Percentiles rank a stretch among this genome's conserved stretches.
phyloP scores from a whole-genome alignment of 495 filamentous ascomycete species.

The Parathielavia appendiculata region DNA sequence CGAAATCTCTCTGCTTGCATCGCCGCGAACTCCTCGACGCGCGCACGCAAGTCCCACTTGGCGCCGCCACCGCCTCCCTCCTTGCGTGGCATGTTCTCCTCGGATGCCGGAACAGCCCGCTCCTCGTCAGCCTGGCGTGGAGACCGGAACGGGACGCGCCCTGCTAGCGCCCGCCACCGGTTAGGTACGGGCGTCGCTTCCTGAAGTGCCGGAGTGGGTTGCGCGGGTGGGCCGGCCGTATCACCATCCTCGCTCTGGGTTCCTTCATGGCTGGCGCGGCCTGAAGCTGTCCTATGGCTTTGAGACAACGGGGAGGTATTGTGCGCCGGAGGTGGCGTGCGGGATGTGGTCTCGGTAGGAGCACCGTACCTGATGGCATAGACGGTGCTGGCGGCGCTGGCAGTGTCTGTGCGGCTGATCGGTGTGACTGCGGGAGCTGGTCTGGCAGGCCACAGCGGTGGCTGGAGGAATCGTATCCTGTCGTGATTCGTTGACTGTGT shows the following conservation, averaged over 20 bases:
- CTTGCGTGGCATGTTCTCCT: background rate
- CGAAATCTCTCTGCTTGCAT: constrained; percentile 43
- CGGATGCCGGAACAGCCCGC: background rate
- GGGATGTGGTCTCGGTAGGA: constrained; percentile 58
- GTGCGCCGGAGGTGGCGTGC: constrained; percentile 32
- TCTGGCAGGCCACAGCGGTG: constrained; percentile 53
- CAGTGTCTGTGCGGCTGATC: constrained; percentile 70
- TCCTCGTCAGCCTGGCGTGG: constrained; percentile 23
- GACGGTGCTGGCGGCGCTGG: constrained; percentile 66
- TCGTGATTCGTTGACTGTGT: constrained; percentile 28
- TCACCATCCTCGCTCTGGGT: constrained; percentile 16
- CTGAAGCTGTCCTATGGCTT: constrained; percentile 31
- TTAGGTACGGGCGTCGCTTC: constrained; percentile 10
- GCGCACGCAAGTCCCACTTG: constrained; percentile 42
- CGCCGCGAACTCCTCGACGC: constrained; percentile 46
- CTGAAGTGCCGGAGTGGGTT: constrained; percentile 1
- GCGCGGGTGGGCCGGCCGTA: constrained; percentile 4
- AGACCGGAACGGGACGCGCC: constrained; percentile 19
- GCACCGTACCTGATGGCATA: constrained; percentile 81
- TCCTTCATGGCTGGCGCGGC: constrained; percentile 26
- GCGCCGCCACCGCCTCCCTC: constrained; percentile 8
- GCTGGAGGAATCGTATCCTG: constrained; percentile 37
- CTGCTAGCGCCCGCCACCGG: constrained; percentile 30
- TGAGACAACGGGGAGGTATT: constrained; percentile 34
- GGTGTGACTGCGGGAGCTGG: constrained; percentile 64